Evolutionary conservation across 108 stramenopile species (phyloP).

Genomic region (Pseudonitzschia delicatissima): DNA sequence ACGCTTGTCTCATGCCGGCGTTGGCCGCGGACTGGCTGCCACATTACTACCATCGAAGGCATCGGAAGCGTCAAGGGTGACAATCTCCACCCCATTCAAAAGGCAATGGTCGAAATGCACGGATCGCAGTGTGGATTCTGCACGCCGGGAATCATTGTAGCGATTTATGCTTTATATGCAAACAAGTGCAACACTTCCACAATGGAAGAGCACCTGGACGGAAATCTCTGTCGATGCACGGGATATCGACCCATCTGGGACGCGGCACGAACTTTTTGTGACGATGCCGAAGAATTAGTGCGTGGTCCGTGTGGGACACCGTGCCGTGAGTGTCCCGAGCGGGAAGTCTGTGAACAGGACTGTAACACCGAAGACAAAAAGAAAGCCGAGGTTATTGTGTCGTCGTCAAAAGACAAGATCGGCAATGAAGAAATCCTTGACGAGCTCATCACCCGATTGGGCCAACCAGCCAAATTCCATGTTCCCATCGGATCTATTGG

Average conservation of each 20-base stretch:
- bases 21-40: constrained; percentile 80
- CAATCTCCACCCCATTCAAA: constrained; percentile 89
- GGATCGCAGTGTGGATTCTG: constrained; percentile 97
- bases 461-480: constrained; percentile 58
- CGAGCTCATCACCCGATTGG: constrained; percentile 43
- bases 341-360: constrained; percentile 66
- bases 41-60: constrained; percentile 93
- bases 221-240: constrained; percentile 95
- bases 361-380: constrained; percentile 60
- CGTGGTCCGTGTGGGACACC: constrained; percentile 71
- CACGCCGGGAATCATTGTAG: constrained; percentile 94
- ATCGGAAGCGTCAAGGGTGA: constrained; percentile 69
- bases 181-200: constrained; percentile 38
- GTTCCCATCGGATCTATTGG: constrained; percentile 65
- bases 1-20: constrained; percentile 92
- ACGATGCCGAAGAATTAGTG: constrained; percentile 45
- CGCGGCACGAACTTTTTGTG: constrained; percentile 77
- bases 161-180: constrained; percentile 84
- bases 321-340: constrained; percentile 77
- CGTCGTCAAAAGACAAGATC: constrained; percentile 60
- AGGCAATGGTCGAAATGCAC: constrained; percentile 90
- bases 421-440: constrained; percentile 39
- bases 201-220: constrained; percentile 92
- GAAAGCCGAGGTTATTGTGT: constrained; percentile 25
- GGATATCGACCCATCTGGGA: constrained; percentile 95